Evolutionary conservation across 1,139 yeast genomes (phyloP), one percentile per base, ranked within the genome.

Genomic region (Lodderomyces elongisporus): DNA sequence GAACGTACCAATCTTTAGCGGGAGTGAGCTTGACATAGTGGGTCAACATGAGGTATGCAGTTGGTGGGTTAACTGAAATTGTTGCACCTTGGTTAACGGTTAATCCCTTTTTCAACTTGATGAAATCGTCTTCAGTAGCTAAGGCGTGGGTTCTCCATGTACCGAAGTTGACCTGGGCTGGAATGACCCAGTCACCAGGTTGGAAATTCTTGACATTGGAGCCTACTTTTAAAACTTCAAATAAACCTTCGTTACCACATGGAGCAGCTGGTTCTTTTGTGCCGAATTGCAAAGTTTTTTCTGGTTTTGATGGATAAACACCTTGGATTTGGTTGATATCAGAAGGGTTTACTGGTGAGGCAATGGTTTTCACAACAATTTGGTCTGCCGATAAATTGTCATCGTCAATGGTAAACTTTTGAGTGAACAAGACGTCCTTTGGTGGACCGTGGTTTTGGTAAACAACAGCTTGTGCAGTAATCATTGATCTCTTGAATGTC

Each of bases 71-170:
- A 34, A 93, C 96, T 7, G 85, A 68, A 30, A 88, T 77, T 3
- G 96, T 88, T 7, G 96, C 95, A 10, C 91, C 96, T 45, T 85
- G 84, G 42, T 64, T 66, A n/a, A 70, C 47, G 2, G 74, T 56
- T 33, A 78, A 58, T 6, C 66, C 66, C 18, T 60, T 56, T 16
- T 64, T 67, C 56, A 87, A 60, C 49, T 69, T 72, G 42, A 74
- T 66, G 51, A 85, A 66, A 33, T 74, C 64, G 3, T 64, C 53
- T 24, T 66, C 70, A 6, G 54, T 56, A n/a, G 77, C 70, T 39
- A 76, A 54, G 6, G 85, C 83, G 51, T 83, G 91, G 2, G 95
- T 77, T 44, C 96, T 74, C 99, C 99, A 91, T 3, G 98, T 91
- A 24, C 98, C 99, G 43, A 81, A 80, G 50, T 85, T 82, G 13